Conservation (phyloP, 1,284 basidiomycete species). For the Cutaneotrichosporon sp. region DNA sequence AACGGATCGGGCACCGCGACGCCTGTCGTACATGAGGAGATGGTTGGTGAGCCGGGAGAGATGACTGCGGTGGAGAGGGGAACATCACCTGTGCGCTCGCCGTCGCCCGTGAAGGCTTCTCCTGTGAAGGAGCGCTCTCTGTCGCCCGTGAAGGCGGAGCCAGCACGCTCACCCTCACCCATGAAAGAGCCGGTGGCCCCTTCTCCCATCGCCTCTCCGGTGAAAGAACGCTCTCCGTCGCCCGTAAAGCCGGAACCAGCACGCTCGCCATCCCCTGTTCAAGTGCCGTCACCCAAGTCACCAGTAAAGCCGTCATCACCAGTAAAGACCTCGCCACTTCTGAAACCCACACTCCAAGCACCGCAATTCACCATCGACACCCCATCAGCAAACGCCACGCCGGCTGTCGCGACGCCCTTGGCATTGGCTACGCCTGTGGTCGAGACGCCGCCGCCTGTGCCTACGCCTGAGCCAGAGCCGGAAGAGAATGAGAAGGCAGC, state of each 20-base stretch:
- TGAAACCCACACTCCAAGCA: neutral
- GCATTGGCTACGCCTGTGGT: neutral
- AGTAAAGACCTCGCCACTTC: neutral
- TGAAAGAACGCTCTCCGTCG: neutral
- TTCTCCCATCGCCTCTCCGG: neutral
- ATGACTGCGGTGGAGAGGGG: neutral
- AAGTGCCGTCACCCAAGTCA: neutral
- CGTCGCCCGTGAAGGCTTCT: neutral
- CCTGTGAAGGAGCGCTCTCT: neutral
- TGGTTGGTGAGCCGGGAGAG: neutral
- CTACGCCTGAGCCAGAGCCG: slow-evolving; percentile 5
- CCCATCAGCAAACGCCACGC: neutral
- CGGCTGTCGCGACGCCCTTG: neutral
- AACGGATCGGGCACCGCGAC: neutral
- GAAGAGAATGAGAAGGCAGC: neutral
- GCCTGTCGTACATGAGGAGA: neutral
- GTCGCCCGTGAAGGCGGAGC: neutral
- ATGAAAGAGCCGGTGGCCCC: neutral
- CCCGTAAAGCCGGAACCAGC: neutral
- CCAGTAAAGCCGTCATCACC: neutral
- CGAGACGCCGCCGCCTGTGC: neutral
- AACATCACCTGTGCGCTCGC: neutral
- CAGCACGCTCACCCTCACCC: neutral
- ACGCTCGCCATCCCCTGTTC: neutral
- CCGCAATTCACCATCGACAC: neutral